Percentiles rank a stretch among this genome's conserved stretches.
Evolutionary conservation across 768 basidiomycete genomes (phyloP).

Genomic region (Lactarius akahatsu): DNA sequence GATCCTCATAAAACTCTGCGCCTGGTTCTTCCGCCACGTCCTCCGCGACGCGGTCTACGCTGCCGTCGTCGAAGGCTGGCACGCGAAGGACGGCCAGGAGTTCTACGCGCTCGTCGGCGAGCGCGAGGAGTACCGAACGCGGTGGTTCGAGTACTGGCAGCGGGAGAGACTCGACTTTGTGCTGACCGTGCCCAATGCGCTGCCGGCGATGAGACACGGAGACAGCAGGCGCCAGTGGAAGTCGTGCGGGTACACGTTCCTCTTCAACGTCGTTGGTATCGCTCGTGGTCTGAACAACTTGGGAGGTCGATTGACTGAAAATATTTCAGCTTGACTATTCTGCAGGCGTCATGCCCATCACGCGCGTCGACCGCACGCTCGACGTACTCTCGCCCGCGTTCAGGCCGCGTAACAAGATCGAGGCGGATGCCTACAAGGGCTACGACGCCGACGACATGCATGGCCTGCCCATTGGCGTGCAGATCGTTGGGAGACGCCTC

Average conservation of each 20-base stretch:
- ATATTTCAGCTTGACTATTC: constrained; percentile 47
- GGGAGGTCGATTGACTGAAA: background rate
- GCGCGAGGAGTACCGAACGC: constrained; percentile 44
- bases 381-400: constrained; percentile 43
- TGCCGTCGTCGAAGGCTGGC: constrained; percentile 48
- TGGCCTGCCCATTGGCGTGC: constrained; percentile 66
- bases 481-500: constrained; percentile 58
- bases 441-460: constrained; percentile 65
- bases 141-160: constrained; percentile 43
- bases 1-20: constrained; percentile 47
- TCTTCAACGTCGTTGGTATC: constrained; percentile 61
- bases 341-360: constrained; percentile 61
- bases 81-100: constrained; percentile 51
- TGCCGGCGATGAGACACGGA: constrained; percentile 59
- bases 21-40: constrained; percentile 53
- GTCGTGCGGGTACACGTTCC: constrained; percentile 55
- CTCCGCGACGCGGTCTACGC: constrained; percentile 54
- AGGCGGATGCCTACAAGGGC: constrained; percentile 47
- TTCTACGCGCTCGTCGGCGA: constrained; percentile 49
- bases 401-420: constrained; percentile 44
- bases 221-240: constrained; percentile 54
- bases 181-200: constrained; percentile 58
- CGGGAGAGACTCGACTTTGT: constrained; percentile 59
- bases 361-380: constrained; percentile 45
- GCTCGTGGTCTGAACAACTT: background rate